phyloP scores from a whole-genome alignment of 805 yeast genomes.

The Tetrapisispora phaffii region DNA sequence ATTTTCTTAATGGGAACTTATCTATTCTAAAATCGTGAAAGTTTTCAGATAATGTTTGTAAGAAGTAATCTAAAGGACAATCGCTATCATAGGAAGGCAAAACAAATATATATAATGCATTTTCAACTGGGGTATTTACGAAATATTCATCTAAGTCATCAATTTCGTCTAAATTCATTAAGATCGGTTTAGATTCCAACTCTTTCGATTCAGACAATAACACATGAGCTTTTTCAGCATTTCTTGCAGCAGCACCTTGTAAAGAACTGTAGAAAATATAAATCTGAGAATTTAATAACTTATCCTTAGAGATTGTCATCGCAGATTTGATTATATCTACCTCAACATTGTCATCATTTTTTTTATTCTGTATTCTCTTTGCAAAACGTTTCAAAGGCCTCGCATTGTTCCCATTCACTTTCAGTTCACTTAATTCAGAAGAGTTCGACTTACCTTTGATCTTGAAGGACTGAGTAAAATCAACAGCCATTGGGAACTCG shows the following conservation, averaged over 20 bases:
- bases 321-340: constrained; percentile 26
- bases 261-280: constrained; percentile 73
- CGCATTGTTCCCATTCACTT: constrained; percentile 9
- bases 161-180: constrained; percentile 68
- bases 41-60: constrained; percentile 72
- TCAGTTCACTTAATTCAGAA: constrained; percentile 32
- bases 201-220: constrained; percentile 25
- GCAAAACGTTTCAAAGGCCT: constrained; percentile 3
- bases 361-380: neutral
- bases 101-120: constrained; percentile 57
- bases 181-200: constrained; percentile 36
- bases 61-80: constrained; percentile 80
- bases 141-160: constrained; percentile 80
- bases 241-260: constrained; percentile 71
- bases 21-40: constrained; percentile 79
- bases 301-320: constrained; percentile 34
- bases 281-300: constrained; percentile 45
- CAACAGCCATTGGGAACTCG: constrained; percentile 25
- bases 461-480: constrained; percentile 33
- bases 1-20: constrained; percentile 57
- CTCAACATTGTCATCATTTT: constrained; percentile 7
- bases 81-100: constrained; percentile 89
- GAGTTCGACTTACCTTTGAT: constrained; percentile 16
- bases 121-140: constrained; percentile 47
- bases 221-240: constrained; percentile 45